Percentiles rank a stretch among this genome's conserved stretches.
phyloP scores from a whole-genome alignment of 2,329 filamentous ascomycete species.

The Trichocomaceae sp. region DNA sequence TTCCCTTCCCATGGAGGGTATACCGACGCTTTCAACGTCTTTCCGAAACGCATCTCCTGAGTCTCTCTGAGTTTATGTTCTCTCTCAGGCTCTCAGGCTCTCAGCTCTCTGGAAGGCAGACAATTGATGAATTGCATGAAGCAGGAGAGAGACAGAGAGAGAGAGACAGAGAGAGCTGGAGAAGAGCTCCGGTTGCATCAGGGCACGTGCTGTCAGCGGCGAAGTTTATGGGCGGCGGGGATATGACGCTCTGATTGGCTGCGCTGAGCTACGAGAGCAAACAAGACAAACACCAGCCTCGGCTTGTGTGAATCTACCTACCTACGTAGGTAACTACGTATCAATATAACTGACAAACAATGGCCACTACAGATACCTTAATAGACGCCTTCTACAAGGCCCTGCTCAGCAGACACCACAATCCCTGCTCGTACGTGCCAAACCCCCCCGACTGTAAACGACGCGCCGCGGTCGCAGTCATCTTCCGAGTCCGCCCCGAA shows the following conservation, averaged over 20 bases:
- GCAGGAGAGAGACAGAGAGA: too few relatives aligned
- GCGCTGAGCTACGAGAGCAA: background rate
- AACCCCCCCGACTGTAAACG: constrained; percentile 47
- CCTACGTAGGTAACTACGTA: too few relatives aligned
- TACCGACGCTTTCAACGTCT: constrained; percentile 70
- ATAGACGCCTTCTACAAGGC: constrained; percentile 26
- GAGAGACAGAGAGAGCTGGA: background rate
- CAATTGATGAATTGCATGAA: too few relatives aligned
- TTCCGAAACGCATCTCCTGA: constrained; percentile 79
- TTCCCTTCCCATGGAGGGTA: constrained; percentile 86
- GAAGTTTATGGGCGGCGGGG: background rate
- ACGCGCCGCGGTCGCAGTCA: constrained; percentile 60
- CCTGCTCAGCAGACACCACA: constrained; percentile 27
- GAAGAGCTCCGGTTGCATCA: constrained; percentile 1
- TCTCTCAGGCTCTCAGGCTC: too few relatives aligned
- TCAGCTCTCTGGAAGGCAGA: too few relatives aligned
- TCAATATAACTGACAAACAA: background rate
- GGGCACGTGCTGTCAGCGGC: constrained; percentile 7
- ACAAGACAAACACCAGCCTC: constrained; percentile 7
- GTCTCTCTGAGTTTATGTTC: too few relatives aligned
- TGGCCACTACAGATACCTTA: constrained; percentile 12
- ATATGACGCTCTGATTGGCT: constrained; percentile 2
- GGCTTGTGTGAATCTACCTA: background rate
- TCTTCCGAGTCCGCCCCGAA: constrained; percentile 56
- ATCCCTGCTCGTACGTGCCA: constrained; percentile 39